These are phyloP conservation scores for Coemansia sp. DNA, from an alignment of 192 early-diverging fungal genomes.

Conservation along the genomic window DNA sequence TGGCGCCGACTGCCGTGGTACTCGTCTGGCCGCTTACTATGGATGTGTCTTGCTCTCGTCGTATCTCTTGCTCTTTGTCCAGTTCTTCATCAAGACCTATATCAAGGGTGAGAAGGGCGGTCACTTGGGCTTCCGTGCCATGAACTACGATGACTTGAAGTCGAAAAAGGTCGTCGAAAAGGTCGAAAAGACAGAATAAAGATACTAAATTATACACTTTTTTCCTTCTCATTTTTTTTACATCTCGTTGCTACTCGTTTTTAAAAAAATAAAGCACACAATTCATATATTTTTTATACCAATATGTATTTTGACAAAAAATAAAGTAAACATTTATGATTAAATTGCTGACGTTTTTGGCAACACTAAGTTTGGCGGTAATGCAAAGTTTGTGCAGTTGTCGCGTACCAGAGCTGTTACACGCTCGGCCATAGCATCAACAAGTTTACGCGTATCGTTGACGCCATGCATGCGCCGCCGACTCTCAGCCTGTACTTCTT, in stretches of 20 bases:
- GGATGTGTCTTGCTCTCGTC: slow-evolving; percentile 77
- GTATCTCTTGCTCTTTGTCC: slow-evolving; percentile 86
- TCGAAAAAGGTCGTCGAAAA: slow-evolving; percentile 27
- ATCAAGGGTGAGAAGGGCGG: slow-evolving; percentile 56
- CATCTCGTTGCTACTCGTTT: slow-evolving; percentile 11
- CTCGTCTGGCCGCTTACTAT: slow-evolving; percentile 74
- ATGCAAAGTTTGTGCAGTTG: slow-evolving; percentile 25
- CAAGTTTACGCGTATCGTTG: slow-evolving; percentile 25
- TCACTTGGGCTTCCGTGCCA: slow-evolving; percentile 52
- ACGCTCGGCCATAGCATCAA: slow-evolving; percentile 38
- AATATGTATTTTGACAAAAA: not conserved
- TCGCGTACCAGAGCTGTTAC: slow-evolving; percentile 27
- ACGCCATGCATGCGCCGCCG: slow-evolving; percentile 9
- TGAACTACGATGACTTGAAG: slow-evolving; percentile 55
- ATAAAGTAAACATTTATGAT: not conserved
- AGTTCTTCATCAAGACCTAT: slow-evolving; percentile 89
- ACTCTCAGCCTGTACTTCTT: slow-evolving; percentile 15
- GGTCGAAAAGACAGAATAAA: slow-evolving; percentile 32
- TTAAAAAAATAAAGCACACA: slow-evolving; percentile 3
- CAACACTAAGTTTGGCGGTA: slow-evolving; percentile 14
- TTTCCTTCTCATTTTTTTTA: slow-evolving; percentile 4
- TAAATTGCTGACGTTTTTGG: not conserved
- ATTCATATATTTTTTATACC: not conserved
- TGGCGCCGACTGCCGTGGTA: slow-evolving; percentile 76
- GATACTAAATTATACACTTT: not conserved